Base-by-base conservation (phyloP, 83 land plant species). In the Diphasiastrum complanatum region DNA sequence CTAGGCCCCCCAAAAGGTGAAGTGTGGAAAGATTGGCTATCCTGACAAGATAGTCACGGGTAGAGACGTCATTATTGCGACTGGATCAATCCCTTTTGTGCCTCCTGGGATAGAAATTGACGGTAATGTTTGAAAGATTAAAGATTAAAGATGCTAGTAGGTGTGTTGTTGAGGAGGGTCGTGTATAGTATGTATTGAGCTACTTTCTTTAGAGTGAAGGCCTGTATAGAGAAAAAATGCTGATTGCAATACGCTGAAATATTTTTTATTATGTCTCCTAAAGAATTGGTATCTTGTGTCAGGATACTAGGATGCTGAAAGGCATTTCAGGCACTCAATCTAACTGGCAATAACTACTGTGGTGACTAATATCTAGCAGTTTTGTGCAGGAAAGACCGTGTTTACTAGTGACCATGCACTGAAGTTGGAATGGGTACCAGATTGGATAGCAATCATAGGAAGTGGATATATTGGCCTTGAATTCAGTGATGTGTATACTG, bases 401-500 rank as follows among this genome's bases (percentile, higher is more conserved):
- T 83, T 95, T 60, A 95, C 99, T 22, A 95, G 99, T 69, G 99
- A 95, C 60, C 99, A 95, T 80, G 99, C 99, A 3, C 78, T 95
- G 61, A 95, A 95, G 73, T 63, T 95, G 77, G 99, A 95, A 78
- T 82, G 78, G 96, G 91, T 95, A 41, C 99, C 99, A 20, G 93
- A 95, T 36, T 95, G 99, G 99, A 83, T 95, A 52, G 96, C 89
- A 28, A 95, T 95, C 41, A 79, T 95, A 29, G 99, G 99, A 45
- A 95, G 99, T 77, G 99, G 99, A 10, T 95, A 95, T 46, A 95
- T 95, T 71, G 99, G 99, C 19, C 92, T 95, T 36, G 99, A 95
- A 72, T 95, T 95, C 63, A 95, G 99, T 65, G 99, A 95, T 75
- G 99, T 95, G 16, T 95, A 95, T 69, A 95, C 99, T 27, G 99